These are phyloP conservation scores for Leucosporidium scottii DNA, from an alignment of 768 basidiomycete species.

Conservation along the genomic window DNA sequence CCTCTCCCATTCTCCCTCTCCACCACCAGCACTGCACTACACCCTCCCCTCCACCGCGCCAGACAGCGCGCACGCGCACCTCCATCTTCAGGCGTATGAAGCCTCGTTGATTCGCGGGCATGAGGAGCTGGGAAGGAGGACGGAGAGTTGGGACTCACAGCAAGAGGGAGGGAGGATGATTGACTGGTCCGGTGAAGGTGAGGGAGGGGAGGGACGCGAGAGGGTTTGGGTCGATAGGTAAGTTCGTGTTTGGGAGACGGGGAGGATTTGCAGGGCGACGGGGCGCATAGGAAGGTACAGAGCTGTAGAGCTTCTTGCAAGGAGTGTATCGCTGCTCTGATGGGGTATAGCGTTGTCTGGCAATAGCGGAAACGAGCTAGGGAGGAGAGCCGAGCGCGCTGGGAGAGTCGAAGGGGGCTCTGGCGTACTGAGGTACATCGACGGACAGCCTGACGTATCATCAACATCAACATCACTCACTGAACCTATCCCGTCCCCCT, in stretches of 20 bases:
- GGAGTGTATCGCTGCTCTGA: too few relatives aligned
- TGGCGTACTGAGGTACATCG: background rate
- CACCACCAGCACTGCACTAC: too few relatives aligned
- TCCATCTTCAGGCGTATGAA: slow-evolving; percentile 62
- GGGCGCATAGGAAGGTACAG: too few relatives aligned
- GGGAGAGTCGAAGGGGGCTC: background rate
- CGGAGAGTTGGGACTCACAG: background rate
- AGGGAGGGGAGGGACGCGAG: slow-evolving; percentile 34
- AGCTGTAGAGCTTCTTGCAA: too few relatives aligned
- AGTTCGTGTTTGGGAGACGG: slow-evolving; percentile 12
- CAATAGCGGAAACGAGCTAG: too few relatives aligned
- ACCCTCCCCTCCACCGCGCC: too few relatives aligned
- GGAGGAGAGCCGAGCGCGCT: too few relatives aligned
- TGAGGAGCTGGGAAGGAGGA: slow-evolving; percentile 27
- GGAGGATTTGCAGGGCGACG: too few relatives aligned
- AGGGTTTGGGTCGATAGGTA: slow-evolving; percentile 78
- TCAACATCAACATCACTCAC: slow-evolving; percentile 59
- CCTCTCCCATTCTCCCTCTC: too few relatives aligned
- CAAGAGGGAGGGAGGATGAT: slow-evolving; percentile 11
- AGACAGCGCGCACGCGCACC: background rate
- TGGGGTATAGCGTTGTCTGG: too few relatives aligned
- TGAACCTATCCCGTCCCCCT: background rate
- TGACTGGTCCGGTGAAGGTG: slow-evolving; percentile 38
- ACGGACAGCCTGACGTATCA: slow-evolving; percentile 67
- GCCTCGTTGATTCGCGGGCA: slow-evolving; percentile 56